These are phyloP conservation scores for Yamadazyma spencermartinsiae DNA, from an alignment of 1,139 yeast genomes.

Conservation along the genomic window DNA sequence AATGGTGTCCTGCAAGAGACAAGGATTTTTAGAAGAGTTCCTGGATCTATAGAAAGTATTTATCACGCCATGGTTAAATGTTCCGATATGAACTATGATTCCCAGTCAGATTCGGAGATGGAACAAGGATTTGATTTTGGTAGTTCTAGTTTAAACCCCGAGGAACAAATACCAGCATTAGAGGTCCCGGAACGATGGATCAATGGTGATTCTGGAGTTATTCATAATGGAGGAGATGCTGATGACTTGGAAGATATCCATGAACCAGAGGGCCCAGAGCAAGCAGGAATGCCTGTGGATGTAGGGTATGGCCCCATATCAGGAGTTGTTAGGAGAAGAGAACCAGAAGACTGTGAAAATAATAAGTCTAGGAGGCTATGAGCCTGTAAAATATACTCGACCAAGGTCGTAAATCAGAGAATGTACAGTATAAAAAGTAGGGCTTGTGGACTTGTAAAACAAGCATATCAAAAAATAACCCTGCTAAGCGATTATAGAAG, in stretches of 20 bases:
- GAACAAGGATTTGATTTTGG: conserved; percentile 16
- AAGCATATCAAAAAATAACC: too few species aligned
- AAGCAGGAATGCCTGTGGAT: conserved; percentile 48
- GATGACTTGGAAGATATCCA: conserved; percentile 34
- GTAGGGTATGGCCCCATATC: conserved; percentile 41
- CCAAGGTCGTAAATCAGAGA: neutral
- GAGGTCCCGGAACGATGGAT: conserved; percentile 27
- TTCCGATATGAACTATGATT: conserved; percentile 39
- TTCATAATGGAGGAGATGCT: conserved; percentile 34
- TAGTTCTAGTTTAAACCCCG: conserved; percentile 9
- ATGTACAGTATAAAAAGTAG: too few species aligned
- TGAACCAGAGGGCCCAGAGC: conserved; percentile 15
- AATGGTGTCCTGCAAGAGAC: neutral
- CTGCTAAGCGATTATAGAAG: too few species aligned
- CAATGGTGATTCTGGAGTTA: conserved; percentile 8
- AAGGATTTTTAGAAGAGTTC: conserved; percentile 7
- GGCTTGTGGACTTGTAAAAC: too few species aligned
- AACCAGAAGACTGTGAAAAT: conserved; percentile 18
- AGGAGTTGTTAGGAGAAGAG: conserved; percentile 32
- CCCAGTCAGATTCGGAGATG: conserved; percentile 21
- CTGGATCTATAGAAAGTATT: conserved; percentile 17
- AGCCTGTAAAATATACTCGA: neutral
- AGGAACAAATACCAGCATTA: conserved; percentile 13
- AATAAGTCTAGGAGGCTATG: conserved; percentile 9
- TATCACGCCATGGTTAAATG: conserved; percentile 41